These are phyloP conservation scores for Cyclotella cryptica DNA, from an alignment of 108 stramenopile species.

Conservation along the genomic window DNA sequence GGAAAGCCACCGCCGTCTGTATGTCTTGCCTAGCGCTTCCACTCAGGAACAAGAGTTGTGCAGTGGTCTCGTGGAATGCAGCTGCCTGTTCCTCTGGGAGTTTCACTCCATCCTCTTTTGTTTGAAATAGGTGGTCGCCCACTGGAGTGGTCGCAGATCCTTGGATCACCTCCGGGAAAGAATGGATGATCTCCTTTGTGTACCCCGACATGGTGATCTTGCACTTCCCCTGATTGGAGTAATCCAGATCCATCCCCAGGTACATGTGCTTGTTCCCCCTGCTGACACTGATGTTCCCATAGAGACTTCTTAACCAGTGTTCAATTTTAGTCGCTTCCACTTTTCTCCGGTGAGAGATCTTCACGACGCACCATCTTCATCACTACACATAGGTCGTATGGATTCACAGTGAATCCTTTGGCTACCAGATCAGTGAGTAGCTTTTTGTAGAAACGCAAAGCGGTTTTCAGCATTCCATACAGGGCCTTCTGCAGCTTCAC, in stretches of 20 bases:
- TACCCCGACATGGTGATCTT: background rate
- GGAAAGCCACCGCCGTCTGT: background rate
- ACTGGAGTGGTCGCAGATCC: background rate
- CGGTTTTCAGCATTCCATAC: background rate
- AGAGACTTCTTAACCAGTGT: background rate
- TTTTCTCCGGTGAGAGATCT: background rate
- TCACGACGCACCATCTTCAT: background rate
- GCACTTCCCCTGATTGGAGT: background rate
- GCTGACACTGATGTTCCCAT: background rate
- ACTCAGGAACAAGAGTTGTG: background rate
- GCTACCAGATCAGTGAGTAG: background rate
- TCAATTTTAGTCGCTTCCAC: background rate
- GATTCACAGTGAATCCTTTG: background rate
- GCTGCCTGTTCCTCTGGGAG: background rate
- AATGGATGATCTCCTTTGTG: background rate
- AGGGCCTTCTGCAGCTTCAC: background rate
- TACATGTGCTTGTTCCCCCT: background rate
- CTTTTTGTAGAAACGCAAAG: constrained; percentile 1
- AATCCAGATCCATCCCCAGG: background rate
- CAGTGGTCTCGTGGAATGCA: background rate
- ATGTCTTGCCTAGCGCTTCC: background rate
- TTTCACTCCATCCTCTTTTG: background rate
- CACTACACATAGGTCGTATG: constrained; percentile 1
- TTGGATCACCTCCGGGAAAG: background rate
- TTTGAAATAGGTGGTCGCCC: background rate